These are phyloP conservation scores for Chalciporus sp. DNA, from an alignment of 1,284 basidiomycete species.

Conservation along the genomic window DNA sequence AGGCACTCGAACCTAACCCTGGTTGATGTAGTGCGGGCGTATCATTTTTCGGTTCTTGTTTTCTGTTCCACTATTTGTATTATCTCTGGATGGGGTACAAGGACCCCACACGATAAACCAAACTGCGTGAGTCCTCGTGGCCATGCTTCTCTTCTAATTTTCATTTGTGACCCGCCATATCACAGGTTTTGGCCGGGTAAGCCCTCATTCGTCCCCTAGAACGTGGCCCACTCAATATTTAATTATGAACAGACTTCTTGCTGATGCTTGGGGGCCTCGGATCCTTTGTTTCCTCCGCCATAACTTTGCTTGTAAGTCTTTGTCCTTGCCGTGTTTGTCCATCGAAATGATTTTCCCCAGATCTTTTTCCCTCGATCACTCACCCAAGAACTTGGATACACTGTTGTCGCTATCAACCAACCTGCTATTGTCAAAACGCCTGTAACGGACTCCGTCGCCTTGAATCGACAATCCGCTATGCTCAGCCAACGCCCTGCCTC, in stretches of 20 bases:
- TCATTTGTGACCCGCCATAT: constrained; percentile 7
- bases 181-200: constrained; percentile 52
- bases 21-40: constrained; percentile 50
- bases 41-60: constrained; percentile 72
- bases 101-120: constrained; percentile 49
- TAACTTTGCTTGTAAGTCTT: constrained; percentile 62
- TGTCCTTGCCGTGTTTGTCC: neutral
- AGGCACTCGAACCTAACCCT: constrained; percentile 4
- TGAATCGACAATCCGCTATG: constrained; percentile 3
- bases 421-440: constrained; percentile 18
- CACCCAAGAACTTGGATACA: constrained; percentile 61
- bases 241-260: constrained; percentile 53
- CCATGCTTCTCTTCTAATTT: neutral
- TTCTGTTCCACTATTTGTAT: constrained; percentile 62
- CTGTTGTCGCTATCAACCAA: constrained; percentile 33
- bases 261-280: constrained; percentile 69
- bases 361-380: constrained; percentile 78
- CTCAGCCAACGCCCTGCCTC: constrained; percentile 15
- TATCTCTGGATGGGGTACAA: constrained; percentile 62
- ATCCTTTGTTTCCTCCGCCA: constrained; percentile 71
- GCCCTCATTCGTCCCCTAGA: constrained; percentile 9
- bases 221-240: constrained; percentile 3
- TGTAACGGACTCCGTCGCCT: constrained; percentile 12
- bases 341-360: constrained; percentile 34
- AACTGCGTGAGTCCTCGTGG: constrained; percentile 50